Conservation (phyloP, 495 filamentous ascomycete species). For the Penicillium tannophilum region DNA sequence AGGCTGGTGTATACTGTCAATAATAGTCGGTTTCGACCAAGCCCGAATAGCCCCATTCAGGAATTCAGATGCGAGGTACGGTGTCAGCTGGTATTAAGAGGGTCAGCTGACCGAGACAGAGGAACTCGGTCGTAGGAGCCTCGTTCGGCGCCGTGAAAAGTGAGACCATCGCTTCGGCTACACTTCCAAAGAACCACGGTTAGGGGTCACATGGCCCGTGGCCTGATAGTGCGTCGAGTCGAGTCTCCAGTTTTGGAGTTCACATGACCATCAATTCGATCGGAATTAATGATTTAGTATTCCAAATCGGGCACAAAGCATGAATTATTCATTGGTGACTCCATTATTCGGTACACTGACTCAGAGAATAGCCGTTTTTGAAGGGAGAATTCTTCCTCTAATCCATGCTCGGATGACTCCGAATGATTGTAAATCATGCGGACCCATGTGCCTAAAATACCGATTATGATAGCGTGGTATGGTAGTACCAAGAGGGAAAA, state of each 20-base stretch:
- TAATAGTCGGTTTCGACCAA: background rate
- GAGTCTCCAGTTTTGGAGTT: background rate
- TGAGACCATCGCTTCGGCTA: conserved; percentile 7
- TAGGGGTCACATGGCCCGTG: conserved; percentile 6
- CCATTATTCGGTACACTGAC: background rate
- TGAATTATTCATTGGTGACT: conserved; percentile 2
- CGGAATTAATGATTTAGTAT: background rate
- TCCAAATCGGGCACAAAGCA: background rate
- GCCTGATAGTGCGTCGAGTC: background rate
- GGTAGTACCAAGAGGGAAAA: background rate
- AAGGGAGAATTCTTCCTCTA: conserved; percentile 2
- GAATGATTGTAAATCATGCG: conserved; percentile 2
- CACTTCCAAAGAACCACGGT: background rate
- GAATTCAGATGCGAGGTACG: background rate
- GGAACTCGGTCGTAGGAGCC: background rate
- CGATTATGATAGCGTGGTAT: conserved; percentile 2
- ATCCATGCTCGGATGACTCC: conserved; percentile 3
- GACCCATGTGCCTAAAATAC: background rate
- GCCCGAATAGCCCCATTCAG: background rate
- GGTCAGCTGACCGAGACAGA: background rate
- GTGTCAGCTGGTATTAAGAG: background rate
- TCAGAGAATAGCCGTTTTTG: background rate
- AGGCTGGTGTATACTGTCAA: background rate
- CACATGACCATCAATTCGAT: background rate
- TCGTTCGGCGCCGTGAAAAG: background rate